Evolutionary conservation across 345 rosid species (phyloP), one percentile per base, ranked within the genome.

Genomic region (Schrenkiella parvula): DNA sequence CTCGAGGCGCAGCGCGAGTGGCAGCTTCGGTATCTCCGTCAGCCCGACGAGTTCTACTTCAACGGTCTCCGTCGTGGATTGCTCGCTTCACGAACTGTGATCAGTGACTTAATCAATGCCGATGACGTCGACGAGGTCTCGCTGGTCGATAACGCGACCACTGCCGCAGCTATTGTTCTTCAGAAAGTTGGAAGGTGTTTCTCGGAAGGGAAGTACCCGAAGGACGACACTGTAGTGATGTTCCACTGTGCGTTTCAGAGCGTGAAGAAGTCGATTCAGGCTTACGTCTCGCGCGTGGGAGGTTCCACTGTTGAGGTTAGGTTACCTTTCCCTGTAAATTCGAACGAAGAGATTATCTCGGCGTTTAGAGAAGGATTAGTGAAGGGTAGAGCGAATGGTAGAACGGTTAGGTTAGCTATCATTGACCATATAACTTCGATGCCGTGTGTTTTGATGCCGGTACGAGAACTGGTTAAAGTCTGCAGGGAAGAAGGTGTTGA

Each of bases 1-100:
- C 84, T 89, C 19, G 84, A 73, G 4, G 78, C 79, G 4, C 91
- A 87, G 56, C 79, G 83, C 18, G 66, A 67, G 18, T 87, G 88
- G 96, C 93, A 87, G 81, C 80, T 81, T n/a, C 80, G 78, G 43
- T 87, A 70, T 72, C 89, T 89, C 17, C 79, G 79, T 39, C 93
- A 89, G 44, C 96, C 96, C 0, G 93, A 89, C 43, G 89, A 85
- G 14, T 89, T 89, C 78, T 89, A 88, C 85, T 82, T 82, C 80
- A 86, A 85, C 73, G 59, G 70, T 18, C 93, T 86, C 74, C 88
- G 86, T 19, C 75, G 77, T 50, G 93, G 86, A 28, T 79, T 88
- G n/a, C 66, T 77, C 17, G 83, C 63, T 63, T 90, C 96, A 0
- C 81, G 91, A 52, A 70, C 84, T 0, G 68, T 84, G 61, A 75